phyloP scores from a whole-genome alignment of 2,329 filamentous ascomycete genomes.

The Epichloe amarillans region DNA sequence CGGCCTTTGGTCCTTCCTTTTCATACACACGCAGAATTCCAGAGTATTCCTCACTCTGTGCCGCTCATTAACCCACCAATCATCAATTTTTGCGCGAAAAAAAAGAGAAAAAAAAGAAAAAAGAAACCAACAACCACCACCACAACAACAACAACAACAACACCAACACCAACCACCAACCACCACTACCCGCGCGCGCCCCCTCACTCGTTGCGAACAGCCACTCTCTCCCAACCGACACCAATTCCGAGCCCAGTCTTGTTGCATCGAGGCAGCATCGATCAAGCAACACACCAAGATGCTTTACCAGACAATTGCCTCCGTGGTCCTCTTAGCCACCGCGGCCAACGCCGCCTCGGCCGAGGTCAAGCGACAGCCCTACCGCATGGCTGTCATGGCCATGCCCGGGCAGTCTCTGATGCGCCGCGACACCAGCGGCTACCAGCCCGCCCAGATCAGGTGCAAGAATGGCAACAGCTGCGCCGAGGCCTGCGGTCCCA shows the following conservation, averaged over 20 bases:
- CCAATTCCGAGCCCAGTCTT: no score
- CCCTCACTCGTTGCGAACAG: not conserved
- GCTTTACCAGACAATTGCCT: conserved; percentile 23
- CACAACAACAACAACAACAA: not conserved
- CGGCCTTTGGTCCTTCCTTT: not conserved
- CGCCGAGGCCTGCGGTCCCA: conserved; percentile 39
- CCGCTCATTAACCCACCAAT: conserved; percentile 1
- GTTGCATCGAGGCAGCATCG: no score
- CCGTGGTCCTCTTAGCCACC: conserved; percentile 18
- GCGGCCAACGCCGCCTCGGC: conserved; percentile 18
- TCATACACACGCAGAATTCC: conserved; percentile 6
- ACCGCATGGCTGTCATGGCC: conserved; percentile 24
- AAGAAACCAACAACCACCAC: not conserved
- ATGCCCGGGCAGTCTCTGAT: conserved; percentile 27
- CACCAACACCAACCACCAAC: no score
- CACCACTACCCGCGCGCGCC: not conserved
- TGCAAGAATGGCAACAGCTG: conserved; percentile 39
- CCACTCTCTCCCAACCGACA: not conserved
- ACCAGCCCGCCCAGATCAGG: conserved; percentile 32
- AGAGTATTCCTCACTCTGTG: conserved; percentile 15
- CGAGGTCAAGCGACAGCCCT: conserved; percentile 17
- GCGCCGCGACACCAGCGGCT: conserved; percentile 32
- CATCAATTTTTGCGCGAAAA: not conserved
- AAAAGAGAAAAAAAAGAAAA: not conserved
- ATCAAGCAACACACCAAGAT: no score